phyloP scores from a whole-genome alignment of 495 filamentous ascomycete species.

The Aspergillus leporis region DNA sequence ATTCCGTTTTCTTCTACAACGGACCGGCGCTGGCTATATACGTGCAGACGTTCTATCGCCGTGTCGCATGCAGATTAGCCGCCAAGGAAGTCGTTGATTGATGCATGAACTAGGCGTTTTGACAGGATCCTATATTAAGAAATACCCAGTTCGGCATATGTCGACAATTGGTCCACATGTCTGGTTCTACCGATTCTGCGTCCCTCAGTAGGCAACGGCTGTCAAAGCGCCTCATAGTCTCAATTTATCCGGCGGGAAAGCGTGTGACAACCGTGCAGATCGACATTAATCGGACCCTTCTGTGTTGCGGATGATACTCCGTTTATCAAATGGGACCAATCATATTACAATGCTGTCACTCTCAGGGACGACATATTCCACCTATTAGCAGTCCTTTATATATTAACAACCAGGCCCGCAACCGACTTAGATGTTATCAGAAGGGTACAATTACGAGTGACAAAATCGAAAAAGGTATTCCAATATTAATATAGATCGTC shows the following conservation, averaged over 20 bases:
- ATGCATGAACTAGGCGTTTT: neutral
- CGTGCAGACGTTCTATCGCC: neutral
- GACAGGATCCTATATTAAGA: neutral
- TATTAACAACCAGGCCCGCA: neutral
- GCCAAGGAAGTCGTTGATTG: constrained; percentile 1
- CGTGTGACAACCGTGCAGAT: neutral
- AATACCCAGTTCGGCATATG: neutral
- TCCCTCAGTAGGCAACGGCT: neutral
- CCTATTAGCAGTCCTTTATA: neutral
- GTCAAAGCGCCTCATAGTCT: neutral
- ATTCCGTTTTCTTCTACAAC: neutral
- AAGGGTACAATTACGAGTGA: too few species aligned
- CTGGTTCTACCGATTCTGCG: neutral
- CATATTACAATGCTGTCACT: neutral
- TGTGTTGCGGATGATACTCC: neutral
- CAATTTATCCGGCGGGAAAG: neutral
- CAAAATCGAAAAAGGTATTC: too few species aligned
- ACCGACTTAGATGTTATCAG: neutral
- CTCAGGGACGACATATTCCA: neutral
- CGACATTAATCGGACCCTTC: neutral
- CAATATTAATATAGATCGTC: too few species aligned
- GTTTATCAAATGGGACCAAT: neutral
- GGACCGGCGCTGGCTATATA: neutral
- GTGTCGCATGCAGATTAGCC: neutral
- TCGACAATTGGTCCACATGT: neutral